Conservation (phyloP, 2,329 filamentous ascomycete genomes). For the Emergomyces pasteurianus region DNA sequence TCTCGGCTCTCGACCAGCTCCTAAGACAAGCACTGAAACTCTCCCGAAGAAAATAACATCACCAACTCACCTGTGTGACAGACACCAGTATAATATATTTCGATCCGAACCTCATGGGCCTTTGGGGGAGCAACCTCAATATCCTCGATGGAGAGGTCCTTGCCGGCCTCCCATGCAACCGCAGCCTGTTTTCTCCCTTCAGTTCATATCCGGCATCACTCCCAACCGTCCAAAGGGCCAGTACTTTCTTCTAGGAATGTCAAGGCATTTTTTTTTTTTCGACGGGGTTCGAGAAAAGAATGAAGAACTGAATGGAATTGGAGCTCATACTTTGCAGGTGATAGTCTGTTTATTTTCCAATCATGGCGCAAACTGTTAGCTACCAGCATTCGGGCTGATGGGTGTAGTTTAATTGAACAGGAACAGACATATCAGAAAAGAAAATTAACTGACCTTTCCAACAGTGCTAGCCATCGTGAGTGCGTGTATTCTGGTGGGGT, state of each 20-base stretch:
- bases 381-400: not conserved
- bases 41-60: not conserved
- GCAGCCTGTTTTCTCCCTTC: constrained; percentile 49
- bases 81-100: constrained; percentile 96
- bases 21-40: not conserved
- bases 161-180: constrained; percentile 92
- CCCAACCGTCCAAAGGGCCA: not conserved
- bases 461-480: constrained; percentile 43
- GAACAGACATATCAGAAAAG: not conserved
- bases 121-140: constrained; percentile 81
- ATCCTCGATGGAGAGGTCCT: constrained; percentile 79
- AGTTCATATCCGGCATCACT: not conserved
- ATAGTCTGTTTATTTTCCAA: constrained; percentile 53
- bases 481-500: not conserved
- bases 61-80: constrained; percentile 74
- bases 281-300: not conserved
- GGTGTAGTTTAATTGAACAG: constrained; percentile 8
- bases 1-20: not conserved
- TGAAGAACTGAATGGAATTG: not conserved
- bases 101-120: constrained; percentile 90
- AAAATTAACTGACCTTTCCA: constrained; percentile 37
- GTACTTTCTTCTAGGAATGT: not conserved
- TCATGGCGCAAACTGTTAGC: constrained; percentile 3
- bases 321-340: constrained; percentile 59
- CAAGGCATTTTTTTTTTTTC: not conserved